phyloP scores from a whole-genome alignment of 192 early-diverging fungal species.

The Entomortierella beljakovae region DNA sequence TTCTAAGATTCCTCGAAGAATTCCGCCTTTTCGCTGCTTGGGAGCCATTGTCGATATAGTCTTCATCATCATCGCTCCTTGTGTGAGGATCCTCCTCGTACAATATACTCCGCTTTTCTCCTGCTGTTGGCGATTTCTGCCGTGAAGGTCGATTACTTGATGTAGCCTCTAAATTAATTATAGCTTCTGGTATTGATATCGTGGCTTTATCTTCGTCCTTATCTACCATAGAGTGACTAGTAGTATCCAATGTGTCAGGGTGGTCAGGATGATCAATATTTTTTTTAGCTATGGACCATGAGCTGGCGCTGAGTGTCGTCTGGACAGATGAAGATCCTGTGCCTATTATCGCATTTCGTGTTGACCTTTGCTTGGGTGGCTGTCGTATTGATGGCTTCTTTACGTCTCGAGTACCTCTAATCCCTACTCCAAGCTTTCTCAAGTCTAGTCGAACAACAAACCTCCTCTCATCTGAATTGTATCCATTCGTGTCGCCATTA shows the following conservation, averaged over 20 bases:
- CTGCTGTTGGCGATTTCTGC: neutral
- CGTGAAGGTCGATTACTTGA: neutral
- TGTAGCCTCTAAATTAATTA: neutral
- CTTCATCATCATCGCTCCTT: constrained; percentile 4
- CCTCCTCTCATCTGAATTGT: neutral
- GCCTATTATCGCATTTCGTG: neutral
- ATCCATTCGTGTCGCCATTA: neutral
- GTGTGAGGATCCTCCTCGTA: neutral
- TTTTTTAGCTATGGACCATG: constrained; percentile 11
- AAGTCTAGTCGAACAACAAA: constrained; percentile 35
- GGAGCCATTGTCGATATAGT: constrained; percentile 9
- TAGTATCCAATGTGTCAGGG: neutral
- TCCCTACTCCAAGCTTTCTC: constrained; percentile 12
- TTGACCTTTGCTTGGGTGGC: constrained; percentile 7
- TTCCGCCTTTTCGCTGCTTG: constrained; percentile 16
- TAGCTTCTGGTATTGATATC: neutral
- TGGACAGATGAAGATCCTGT: neutral
- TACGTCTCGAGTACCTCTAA: neutral
- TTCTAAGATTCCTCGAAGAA: constrained; percentile 1
- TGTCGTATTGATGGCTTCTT: neutral
- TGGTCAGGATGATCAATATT: neutral
- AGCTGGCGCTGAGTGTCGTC: constrained; percentile 14
- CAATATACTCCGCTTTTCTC: neutral
- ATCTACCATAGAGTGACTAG: neutral
- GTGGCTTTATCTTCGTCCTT: neutral